Evolutionary conservation across 768 basidiomycete species (phyloP).

Genomic region (Boletellus ananiceps): DNA sequence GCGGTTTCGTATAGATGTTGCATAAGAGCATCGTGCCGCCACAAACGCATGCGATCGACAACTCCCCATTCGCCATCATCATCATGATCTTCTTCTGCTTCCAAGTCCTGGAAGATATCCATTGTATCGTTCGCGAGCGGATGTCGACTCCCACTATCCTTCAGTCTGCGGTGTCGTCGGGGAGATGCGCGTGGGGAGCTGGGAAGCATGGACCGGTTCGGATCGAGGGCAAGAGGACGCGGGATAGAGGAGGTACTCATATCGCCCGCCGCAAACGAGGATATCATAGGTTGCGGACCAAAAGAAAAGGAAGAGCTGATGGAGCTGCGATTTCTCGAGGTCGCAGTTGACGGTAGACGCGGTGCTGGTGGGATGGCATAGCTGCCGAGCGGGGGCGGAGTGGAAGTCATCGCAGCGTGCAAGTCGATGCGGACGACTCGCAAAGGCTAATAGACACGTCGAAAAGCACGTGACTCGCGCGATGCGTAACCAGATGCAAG

Average conservation of each 20-base stretch:
- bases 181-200: constrained; percentile 73
- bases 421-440: not conserved
- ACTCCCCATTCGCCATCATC: constrained; percentile 75
- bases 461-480: constrained; percentile 17
- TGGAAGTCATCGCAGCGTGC: constrained; percentile 32
- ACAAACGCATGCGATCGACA: constrained; percentile 92
- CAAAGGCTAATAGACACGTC: constrained; percentile 6
- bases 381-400: constrained; percentile 45
- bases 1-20: constrained; percentile 98
- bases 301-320: constrained; percentile 82
- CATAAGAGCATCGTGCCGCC: constrained; percentile 97
- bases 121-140: constrained; percentile 74
- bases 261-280: constrained; percentile 65
- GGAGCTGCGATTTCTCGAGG: constrained; percentile 58
- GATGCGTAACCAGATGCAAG: not conserved
- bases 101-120: constrained; percentile 71
- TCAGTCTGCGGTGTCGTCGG: constrained; percentile 49
- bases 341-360: constrained; percentile 49
- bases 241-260: constrained; percentile 54
- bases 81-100: constrained; percentile 54
- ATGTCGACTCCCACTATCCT: constrained; percentile 53
- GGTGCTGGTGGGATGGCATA: constrained; percentile 46
- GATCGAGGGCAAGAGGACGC: constrained; percentile 63
- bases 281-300: constrained; percentile 70
- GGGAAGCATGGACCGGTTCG: constrained; percentile 73